Evolutionary conservation across 2,329 filamentous ascomycete genomes (phyloP), one percentile per base, ranked within the genome.

Genomic region (Xylaria sp.): DNA sequence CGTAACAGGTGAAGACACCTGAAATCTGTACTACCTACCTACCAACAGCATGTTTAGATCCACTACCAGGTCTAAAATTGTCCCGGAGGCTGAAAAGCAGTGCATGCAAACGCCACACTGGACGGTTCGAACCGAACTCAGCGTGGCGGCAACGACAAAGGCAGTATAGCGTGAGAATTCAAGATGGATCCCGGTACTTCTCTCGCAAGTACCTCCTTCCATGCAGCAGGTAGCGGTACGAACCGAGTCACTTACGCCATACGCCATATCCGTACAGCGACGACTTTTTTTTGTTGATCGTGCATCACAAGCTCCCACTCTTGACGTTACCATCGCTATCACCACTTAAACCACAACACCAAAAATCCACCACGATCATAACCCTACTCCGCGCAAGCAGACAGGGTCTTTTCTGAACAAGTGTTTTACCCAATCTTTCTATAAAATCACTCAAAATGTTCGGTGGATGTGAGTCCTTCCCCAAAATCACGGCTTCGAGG

Each of bases 391-490:
- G 5, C 42, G 10, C 10, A 23, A 10, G n/a, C 7, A 47, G 11
- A 16, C 35, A 52, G 19, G 9, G n/a, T n/a, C 42, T 46, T 6
- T 13, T 46, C 42, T 46, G 4, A 42, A 42, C 37, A 42, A 42
- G 11, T 9, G 3, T 42, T 42, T 13, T 42, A 42, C 3, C 37
- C 2, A 42, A 13, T 30, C 23, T 30, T 5, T 30, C 37, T 42
- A 5, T 13, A 10, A 9, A 42, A 13, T 46, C 13, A n/a, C 42
- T 16, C 42, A 68, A 63, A 11, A 69, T 70, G 68, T 69, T 69
- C 46, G 67, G 66, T 47, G 67, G 68, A 68, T 68, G 65, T 69
- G 60, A 65, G 64, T 63, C 34, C 35, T 30, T 2, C 47, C 39
- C 42, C 42, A 18, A 6, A 4, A 42, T 42, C 37, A 9, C 37